Evolutionary conservation across 441 rosid species (phyloP).

Genomic region (Flueggea neowawraea): DNA sequence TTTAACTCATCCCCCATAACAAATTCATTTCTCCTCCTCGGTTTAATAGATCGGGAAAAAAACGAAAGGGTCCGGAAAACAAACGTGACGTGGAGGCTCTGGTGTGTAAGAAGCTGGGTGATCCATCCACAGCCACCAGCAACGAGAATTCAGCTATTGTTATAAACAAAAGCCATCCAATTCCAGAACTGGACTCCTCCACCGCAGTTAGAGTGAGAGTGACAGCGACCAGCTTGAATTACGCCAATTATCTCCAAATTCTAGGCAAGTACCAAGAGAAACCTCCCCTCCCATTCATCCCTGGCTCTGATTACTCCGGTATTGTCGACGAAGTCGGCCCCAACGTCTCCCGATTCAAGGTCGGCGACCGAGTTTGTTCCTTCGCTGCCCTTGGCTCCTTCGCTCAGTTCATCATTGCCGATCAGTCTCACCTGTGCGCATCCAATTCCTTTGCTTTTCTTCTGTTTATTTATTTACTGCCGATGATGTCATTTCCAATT

Average conservation of each 20-base stretch:
- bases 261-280: slow-evolving; percentile 89
- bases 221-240: slow-evolving; percentile 87
- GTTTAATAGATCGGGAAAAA: not conserved
- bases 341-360: slow-evolving; percentile 50
- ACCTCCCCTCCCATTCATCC: slow-evolving; percentile 76
- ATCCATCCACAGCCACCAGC: slow-evolving; percentile 40
- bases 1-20: too few species aligned
- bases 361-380: slow-evolving; percentile 82
- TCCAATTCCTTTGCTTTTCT: not conserved
- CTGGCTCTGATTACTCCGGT: slow-evolving; percentile 94
- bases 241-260: slow-evolving; percentile 85
- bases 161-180: slow-evolving; percentile 35
- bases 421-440: slow-evolving; percentile 58
- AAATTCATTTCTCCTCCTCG: not conserved
- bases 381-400: slow-evolving; percentile 61
- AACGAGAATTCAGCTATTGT: slow-evolving; percentile 40
- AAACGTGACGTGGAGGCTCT: slow-evolving; percentile 83
- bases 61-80: not conserved
- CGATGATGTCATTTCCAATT: not conserved
- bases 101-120: slow-evolving; percentile 67
- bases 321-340: slow-evolving; percentile 64
- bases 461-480: not conserved
- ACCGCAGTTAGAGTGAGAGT: slow-evolving; percentile 70
- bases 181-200: slow-evolving; percentile 54
- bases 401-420: slow-evolving; percentile 79